phyloP scores from a whole-genome alignment of 352 stramenopile species.

The Blastocystis sp. region DNA sequence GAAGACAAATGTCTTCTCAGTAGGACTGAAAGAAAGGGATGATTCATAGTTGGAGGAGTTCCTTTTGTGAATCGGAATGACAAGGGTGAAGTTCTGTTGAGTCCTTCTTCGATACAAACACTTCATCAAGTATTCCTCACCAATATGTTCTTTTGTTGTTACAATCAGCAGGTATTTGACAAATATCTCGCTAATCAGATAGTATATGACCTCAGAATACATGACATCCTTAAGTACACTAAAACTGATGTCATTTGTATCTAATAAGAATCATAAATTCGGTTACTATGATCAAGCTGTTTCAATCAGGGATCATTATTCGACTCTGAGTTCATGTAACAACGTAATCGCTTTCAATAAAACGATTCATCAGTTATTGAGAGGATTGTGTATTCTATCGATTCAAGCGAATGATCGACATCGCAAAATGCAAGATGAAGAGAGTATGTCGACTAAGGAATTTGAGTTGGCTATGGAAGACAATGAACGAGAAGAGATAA shows the following conservation, averaged over 20 bases:
- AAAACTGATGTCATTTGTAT: background rate
- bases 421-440: too few relatives aligned
- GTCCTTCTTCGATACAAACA: background rate
- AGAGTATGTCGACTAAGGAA: too few relatives aligned
- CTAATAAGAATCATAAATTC: too few relatives aligned
- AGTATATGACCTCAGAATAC: background rate
- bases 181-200: background rate
- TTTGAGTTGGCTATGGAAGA: too few relatives aligned
- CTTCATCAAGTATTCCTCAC: slow-evolving; percentile 27
- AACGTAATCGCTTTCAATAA: too few relatives aligned
- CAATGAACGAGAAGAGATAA: too few relatives aligned
- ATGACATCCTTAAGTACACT: background rate
- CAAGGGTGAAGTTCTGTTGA: background rate
- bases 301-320: too few relatives aligned
- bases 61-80: background rate
- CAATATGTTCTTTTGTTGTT: background rate
- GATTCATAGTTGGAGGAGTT: background rate
- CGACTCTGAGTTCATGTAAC: too few relatives aligned
- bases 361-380: too few relatives aligned
- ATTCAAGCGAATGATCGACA: too few relatives aligned
- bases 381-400: too few relatives aligned
- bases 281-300: too few relatives aligned
- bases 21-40: background rate
- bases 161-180: background rate
- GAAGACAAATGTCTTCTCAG: background rate